These are phyloP conservation scores for Backusella tuberculispora DNA, from an alignment of 192 early-diverging fungal genomes.

Conservation along the genomic window DNA sequence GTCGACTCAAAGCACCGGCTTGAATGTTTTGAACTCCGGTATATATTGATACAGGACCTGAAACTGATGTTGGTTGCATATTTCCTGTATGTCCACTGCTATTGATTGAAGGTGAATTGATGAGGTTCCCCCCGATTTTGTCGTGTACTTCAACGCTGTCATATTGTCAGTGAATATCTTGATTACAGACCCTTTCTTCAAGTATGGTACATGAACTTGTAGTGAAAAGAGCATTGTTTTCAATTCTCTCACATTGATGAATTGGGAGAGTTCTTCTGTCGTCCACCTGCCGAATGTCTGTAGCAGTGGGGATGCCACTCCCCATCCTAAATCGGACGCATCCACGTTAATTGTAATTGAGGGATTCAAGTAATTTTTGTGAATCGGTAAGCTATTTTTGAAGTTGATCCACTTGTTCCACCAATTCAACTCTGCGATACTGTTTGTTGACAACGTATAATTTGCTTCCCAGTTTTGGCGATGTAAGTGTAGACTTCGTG, in stretches of 20 bases:
- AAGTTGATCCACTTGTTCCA: background rate
- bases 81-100: slow-evolving; percentile 16
- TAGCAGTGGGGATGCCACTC: background rate
- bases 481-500: background rate
- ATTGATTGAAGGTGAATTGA: slow-evolving; percentile 1
- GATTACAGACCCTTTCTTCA: background rate
- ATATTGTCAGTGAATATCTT: slow-evolving; percentile 15
- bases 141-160: slow-evolving; percentile 22
- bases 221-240: slow-evolving; percentile 7
- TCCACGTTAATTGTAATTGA: background rate
- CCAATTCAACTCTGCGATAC: background rate
- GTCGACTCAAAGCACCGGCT: background rate
- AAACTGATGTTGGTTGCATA: slow-evolving; percentile 3
- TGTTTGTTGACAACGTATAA: background rate
- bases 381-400: background rate
- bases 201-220: background rate
- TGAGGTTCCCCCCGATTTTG: slow-evolving; percentile 14
- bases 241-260: slow-evolving; percentile 13
- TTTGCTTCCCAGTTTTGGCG: background rate
- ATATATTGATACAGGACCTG: background rate
- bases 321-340: slow-evolving; percentile 15
- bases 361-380: background rate
- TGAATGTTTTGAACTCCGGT: slow-evolving; percentile 1
- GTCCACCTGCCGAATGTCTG: background rate
- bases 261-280: background rate